A percentile compares a stretch with the other conserved stretches of the same genome.
Conservation (phyloP, 441 rosid genomes). For the Eruca vesicaria region DNA sequence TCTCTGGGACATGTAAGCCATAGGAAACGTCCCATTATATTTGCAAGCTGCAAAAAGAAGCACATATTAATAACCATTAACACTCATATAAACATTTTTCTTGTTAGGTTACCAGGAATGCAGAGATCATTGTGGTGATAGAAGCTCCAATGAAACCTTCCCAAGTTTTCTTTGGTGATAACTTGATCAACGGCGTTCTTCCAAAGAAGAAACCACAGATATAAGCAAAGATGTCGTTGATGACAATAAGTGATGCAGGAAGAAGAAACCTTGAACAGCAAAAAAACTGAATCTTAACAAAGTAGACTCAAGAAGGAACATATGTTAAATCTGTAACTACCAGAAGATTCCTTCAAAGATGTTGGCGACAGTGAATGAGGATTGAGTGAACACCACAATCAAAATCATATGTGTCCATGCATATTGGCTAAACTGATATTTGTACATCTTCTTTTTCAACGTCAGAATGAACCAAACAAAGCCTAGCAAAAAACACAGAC, state of each 20-base stretch:
- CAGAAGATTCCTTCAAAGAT: slow-evolving; percentile 96
- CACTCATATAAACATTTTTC: neutral
- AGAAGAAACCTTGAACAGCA: slow-evolving; percentile 73
- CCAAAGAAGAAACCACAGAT: slow-evolving; percentile 91
- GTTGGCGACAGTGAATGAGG: slow-evolving; percentile 87
- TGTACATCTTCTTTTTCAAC: slow-evolving; percentile 88
- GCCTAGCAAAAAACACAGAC: slow-evolving; percentile 42
- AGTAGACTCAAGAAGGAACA: neutral
- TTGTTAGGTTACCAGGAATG: slow-evolving; percentile 60
- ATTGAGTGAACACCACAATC: slow-evolving; percentile 81
- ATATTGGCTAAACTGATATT: slow-evolving; percentile 92
- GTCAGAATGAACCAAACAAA: slow-evolving; percentile 92
- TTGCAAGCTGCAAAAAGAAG: slow-evolving; percentile 67
- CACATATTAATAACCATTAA: neutral
- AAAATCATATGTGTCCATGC: slow-evolving; percentile 99
- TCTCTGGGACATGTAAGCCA: slow-evolving; percentile 96
- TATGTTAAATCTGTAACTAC: slow-evolving; percentile 36
- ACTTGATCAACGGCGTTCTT: slow-evolving; percentile 85
- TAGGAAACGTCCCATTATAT: slow-evolving; percentile 69
- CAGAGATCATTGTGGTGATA: slow-evolving; percentile 73
- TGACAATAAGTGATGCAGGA: slow-evolving; percentile 81
- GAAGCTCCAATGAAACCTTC: slow-evolving; percentile 94
- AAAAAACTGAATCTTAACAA: neutral
- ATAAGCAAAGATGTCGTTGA: slow-evolving; percentile 82
- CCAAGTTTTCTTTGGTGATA: slow-evolving; percentile 98